A percentile compares a stretch with the other conserved stretches of the same genome.
phyloP scores from a whole-genome alignment of 2,329 filamentous ascomycete species.

The Dryadomyces sulphureus region DNA sequence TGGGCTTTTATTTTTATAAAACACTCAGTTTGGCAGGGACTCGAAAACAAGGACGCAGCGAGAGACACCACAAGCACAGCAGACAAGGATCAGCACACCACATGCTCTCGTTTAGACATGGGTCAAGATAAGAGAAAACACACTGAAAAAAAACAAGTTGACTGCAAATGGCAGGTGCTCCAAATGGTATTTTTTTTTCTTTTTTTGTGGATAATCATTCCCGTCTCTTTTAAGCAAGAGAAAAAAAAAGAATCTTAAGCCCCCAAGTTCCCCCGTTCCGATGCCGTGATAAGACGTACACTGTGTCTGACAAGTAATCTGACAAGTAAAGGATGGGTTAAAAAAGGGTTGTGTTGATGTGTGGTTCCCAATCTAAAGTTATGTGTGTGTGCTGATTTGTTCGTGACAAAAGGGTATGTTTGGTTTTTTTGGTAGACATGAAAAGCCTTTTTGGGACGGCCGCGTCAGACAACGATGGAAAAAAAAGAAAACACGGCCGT shows the following conservation, averaged over 20 bases:
- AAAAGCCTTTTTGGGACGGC: slow-evolving; percentile 1
- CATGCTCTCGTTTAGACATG: no score
- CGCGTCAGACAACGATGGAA: neutral
- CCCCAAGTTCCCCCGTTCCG: neutral
- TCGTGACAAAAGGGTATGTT: neutral
- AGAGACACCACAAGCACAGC: neutral
- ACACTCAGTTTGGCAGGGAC: no score
- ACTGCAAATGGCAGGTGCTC: neutral
- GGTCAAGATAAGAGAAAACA: slow-evolving; percentile 6
- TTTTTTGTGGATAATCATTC: slow-evolving; percentile 1
- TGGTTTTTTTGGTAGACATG: slow-evolving; percentile 6
- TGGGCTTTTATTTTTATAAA: no score
- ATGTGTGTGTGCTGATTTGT: neutral
- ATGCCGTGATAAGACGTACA: neutral
- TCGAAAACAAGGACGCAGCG: no score
- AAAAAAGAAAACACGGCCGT: neutral
- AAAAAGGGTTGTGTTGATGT: neutral
- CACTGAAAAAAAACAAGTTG: slow-evolving; percentile 5
- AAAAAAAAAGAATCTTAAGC: neutral
- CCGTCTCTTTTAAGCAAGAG: slow-evolving; percentile 1
- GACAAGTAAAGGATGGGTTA: neutral
- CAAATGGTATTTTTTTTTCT: neutral
- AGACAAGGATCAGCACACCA: neutral
- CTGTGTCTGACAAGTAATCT: neutral
- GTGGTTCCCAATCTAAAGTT: neutral